A percentile compares a stretch with the other conserved stretches of the same genome.
These are phyloP conservation scores for Pichia sp. DNA, from an alignment of 1,139 yeast species.

Conservation along the genomic window DNA sequence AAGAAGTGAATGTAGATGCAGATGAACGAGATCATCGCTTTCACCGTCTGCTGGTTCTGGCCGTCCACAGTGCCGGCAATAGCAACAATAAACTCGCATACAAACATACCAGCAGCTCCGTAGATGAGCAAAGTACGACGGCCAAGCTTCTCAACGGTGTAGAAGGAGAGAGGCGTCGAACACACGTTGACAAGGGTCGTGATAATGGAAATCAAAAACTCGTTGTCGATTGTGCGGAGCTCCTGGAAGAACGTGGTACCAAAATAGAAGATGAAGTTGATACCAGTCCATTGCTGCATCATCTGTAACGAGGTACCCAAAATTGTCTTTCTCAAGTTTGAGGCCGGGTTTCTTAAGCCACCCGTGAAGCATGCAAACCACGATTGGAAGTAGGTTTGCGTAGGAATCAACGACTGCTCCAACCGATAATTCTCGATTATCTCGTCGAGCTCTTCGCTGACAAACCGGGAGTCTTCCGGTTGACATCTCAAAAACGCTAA, in stretches of 20 bases:
- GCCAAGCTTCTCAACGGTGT: conserved; percentile 44
- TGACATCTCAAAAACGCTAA: conserved; percentile 43
- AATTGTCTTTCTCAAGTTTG: conserved; percentile 35
- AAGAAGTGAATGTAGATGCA: conserved; percentile 53
- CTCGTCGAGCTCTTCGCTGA: conserved; percentile 41
- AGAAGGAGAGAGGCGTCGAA: conserved; percentile 34
- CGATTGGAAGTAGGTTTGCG: conserved; percentile 26
- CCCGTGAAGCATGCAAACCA: conserved; percentile 35
- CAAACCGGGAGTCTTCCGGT: conserved; percentile 37
- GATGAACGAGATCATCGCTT: conserved; percentile 45
- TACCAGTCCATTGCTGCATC: conserved; percentile 71
- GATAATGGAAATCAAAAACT: conserved; percentile 46
- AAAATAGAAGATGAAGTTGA: conserved; percentile 65
- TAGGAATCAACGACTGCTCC: conserved; percentile 34
- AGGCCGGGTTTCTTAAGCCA: conserved; percentile 31
- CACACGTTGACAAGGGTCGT: conserved; percentile 64
- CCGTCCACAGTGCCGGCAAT: conserved; percentile 47
- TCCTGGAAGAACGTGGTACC: conserved; percentile 61
- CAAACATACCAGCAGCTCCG: conserved; percentile 57
- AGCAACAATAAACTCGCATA: conserved; percentile 58
- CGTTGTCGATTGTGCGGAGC: conserved; percentile 47
- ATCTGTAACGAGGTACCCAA: conserved; percentile 40
- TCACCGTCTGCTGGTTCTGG: conserved; percentile 27
- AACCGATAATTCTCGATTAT: conserved; percentile 41
- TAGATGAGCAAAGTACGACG: conserved; percentile 47